phyloP scores from a whole-genome alignment of 2,329 filamentous ascomycete genomes.

The Beauveria caledonica region DNA sequence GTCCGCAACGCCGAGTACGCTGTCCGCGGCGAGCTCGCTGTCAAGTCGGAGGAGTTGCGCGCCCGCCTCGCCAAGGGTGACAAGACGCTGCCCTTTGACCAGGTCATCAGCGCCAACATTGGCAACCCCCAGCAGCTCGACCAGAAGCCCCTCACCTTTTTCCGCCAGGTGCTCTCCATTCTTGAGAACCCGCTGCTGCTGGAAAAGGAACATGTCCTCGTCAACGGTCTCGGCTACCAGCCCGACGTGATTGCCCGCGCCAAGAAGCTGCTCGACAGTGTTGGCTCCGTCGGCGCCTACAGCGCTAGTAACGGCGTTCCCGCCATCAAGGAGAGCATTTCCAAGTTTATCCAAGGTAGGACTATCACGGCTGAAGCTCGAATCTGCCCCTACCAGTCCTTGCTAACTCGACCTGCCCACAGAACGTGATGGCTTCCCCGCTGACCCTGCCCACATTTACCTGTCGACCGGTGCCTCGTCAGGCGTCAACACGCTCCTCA shows the following conservation, averaged over 20 bases:
- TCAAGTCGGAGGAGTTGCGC: conserved; percentile 87
- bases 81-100: conserved; percentile 66
- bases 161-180: conserved; percentile 90
- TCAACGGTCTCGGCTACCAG: conserved; percentile 74
- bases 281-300: conserved; percentile 92
- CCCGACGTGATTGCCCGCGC: conserved; percentile 81
- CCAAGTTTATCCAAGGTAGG: conserved; percentile 82
- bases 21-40: conserved; percentile 89
- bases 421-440: conserved; percentile 82
- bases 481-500: conserved; percentile 87
- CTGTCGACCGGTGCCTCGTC: conserved; percentile 87
- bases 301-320: conserved; percentile 87
- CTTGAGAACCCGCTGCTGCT: conserved; percentile 84
- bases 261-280: conserved; percentile 67
- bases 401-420: conserved; percentile 10
- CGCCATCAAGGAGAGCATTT: conserved; percentile 80
- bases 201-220: conserved; percentile 72
- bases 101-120: conserved; percentile 95
- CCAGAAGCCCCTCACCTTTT: conserved; percentile 98
- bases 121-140: conserved; percentile 98
- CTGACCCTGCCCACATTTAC: conserved; percentile 76
- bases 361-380: conserved; percentile 12
- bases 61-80: conserved; percentile 57
- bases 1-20: conserved; percentile 87
- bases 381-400: neutral